Evolutionary conservation across 2,329 filamentous ascomycete genomes (phyloP), one percentile per base, ranked within the genome.

Genomic region (Colletotrichum orbiculare): DNA sequence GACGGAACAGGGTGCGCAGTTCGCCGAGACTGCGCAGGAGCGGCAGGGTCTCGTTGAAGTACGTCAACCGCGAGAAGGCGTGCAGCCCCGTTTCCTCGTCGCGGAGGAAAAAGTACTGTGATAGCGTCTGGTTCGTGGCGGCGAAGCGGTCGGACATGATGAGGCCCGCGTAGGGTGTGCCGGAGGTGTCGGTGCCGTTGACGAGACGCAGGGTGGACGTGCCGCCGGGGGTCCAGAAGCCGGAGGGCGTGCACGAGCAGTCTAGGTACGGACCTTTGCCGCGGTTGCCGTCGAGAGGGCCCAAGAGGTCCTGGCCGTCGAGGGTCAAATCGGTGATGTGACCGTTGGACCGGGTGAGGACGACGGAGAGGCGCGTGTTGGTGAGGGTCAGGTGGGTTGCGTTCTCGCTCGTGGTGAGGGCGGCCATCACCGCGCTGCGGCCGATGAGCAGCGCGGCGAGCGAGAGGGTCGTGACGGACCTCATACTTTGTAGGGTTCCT

Each of bases 21-120:
- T 90, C 88, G 68, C 88, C 85, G 8, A 89, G 71, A 60, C 87
- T 87, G 10, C 87, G 79, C 54, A 88, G 74, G 64, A 85, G 85
- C 0, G 86, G 86, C 2, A 77, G 83, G 0, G 82, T 83, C 62
- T 82, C 79, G 71, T 89, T 89, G 72, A 86, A 77, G 68, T 90
- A 90, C 1, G 82, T 79, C 9, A 88, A 73, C n/a, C 87, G 82
- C 62, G 81, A 85, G 73, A 89, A 90, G 0, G 82, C 84, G 70
- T 90, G 87, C 41, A 89, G 72, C 0, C 87, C 87, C 0, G 87
- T 89, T 72, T 90, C 87, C 1, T 83, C 84, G 48, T 88, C 86
- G 10, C 85, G 78, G 3, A 90, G 75, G 69, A 90, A 90, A 85
- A 86, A 90, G 73, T 89, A 90, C 70, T 89, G 87, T 69, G 89